Evolutionary conservation across 148 eudicot species (phyloP).

Genomic region (Chenopodium suecicum): DNA sequence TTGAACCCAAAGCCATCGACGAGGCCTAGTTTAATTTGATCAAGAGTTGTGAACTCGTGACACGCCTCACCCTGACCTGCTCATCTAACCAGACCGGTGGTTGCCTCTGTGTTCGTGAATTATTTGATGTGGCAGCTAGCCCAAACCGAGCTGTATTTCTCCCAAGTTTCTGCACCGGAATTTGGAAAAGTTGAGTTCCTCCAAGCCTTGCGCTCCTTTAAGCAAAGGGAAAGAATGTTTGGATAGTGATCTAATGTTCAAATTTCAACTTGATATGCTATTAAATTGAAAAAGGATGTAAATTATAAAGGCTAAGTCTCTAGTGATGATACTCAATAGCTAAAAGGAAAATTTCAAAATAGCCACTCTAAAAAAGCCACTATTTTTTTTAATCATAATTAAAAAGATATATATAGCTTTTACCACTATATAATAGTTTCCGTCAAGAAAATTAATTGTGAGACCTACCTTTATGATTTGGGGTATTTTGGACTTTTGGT

Average conservation of each 20-base stretch:
- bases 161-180: neutral
- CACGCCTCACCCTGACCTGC: slow-evolving; percentile 12
- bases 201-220: neutral
- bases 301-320: too few relatives aligned
- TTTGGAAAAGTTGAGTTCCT: neutral
- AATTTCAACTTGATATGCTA: too few relatives aligned
- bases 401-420: too few relatives aligned
- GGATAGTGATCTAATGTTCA: neutral
- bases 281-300: too few relatives aligned
- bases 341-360: too few relatives aligned
- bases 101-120: slow-evolving; percentile 9
- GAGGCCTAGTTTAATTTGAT: neutral
- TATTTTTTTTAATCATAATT: too few relatives aligned
- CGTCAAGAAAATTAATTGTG: too few relatives aligned
- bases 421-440: too few relatives aligned
- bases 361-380: too few relatives aligned
- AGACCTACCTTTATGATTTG: too few relatives aligned
- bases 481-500: too few relatives aligned
- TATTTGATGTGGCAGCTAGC: slow-evolving; percentile 18
- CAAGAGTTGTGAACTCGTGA: neutral
- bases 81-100: slow-evolving; percentile 13
- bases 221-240: neutral
- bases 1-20: neutral
- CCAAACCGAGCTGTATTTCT: slow-evolving; percentile 7
- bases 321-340: too few relatives aligned